These are phyloP conservation scores for Protomyces pachydermus DNA, from an alignment of 1,139 yeast genomes.

Conservation along the genomic window DNA sequence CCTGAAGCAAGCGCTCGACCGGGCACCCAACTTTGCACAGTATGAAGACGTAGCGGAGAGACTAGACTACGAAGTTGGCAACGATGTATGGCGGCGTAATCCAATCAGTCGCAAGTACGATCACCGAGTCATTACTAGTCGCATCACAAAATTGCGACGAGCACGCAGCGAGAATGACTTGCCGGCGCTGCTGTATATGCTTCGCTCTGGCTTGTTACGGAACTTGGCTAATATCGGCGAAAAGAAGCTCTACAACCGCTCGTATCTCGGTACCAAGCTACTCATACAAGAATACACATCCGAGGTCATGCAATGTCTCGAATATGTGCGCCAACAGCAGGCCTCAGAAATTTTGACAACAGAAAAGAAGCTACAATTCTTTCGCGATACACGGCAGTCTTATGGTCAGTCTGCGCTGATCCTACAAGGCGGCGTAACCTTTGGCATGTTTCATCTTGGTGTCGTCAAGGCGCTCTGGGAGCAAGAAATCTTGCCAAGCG, in stretches of 20 bases:
- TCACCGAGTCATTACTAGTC: conserved; percentile 69
- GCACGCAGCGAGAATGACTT: conserved; percentile 62
- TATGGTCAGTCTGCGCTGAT: conserved; percentile 92
- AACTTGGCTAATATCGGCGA: conserved; percentile 90
- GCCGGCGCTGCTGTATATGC: conserved; percentile 57
- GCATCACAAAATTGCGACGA: conserved; percentile 57
- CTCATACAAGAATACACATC: conserved; percentile 74
- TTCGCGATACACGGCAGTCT: conserved; percentile 81
- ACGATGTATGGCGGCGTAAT: conserved; percentile 58
- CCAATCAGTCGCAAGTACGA: conserved; percentile 80
- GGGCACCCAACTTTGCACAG: conserved; percentile 13
- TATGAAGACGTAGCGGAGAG: conserved; percentile 19
- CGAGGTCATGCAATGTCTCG: conserved; percentile 65
- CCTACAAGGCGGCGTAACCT: conserved; percentile 90
- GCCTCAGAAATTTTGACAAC: conserved; percentile 36
- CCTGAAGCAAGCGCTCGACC: neutral
- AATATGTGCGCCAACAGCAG: conserved; percentile 40
- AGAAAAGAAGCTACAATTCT: conserved; percentile 54
- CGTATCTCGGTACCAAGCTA: conserved; percentile 61
- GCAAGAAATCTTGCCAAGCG: conserved; percentile 70
- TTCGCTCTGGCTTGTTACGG: conserved; percentile 75
- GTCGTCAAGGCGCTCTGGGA: conserved; percentile 76
- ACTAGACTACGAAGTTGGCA: conserved; percentile 17
- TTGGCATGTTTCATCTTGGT: conserved; percentile 89
- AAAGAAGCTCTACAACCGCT: conserved; percentile 58